phyloP scores from a whole-genome alignment of 129 eudicot species.

The Smallanthus sonchifolius region DNA sequence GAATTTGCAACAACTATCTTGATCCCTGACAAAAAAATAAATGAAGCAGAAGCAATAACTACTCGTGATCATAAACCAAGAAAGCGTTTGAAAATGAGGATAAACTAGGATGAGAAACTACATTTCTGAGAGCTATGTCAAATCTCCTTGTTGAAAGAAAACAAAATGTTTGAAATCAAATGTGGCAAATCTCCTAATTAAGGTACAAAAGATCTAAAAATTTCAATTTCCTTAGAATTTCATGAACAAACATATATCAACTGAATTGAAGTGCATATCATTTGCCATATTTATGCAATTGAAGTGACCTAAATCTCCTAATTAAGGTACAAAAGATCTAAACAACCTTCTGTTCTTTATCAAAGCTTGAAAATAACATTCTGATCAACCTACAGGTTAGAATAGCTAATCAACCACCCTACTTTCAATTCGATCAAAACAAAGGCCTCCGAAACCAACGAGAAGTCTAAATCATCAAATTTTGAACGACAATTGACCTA shows the following conservation, averaged over 20 bases:
- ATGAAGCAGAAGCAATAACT: slow-evolving; percentile 4
- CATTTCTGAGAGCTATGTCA: not conserved
- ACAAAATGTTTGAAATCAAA: too few species aligned
- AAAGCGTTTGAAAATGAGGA: not conserved
- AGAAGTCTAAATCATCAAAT: not conserved
- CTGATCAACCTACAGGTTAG: not conserved
- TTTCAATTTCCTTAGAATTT: not conserved
- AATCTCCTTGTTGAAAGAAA: not conserved
- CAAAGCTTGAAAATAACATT: not conserved
- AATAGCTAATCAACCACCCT: not conserved
- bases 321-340: not conserved
- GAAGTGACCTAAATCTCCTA: not conserved
- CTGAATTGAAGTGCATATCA: too few species aligned
- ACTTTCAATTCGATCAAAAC: not conserved
- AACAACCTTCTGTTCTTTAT: too few species aligned
- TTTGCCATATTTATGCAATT: not conserved
- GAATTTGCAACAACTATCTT: slow-evolving; percentile 9
- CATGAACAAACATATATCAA: not conserved
- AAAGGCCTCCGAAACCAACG: not conserved
- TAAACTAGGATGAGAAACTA: not conserved
- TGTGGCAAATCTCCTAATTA: not conserved
- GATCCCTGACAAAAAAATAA: slow-evolving; percentile 5
- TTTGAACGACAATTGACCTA: not conserved
- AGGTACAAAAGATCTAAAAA: not conserved
- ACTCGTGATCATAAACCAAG: not conserved